Percentiles rank a stretch among this genome's conserved stretches.
Conservation (phyloP, 306 rosid genomes). For the Vigna reflexopilosa region DNA sequence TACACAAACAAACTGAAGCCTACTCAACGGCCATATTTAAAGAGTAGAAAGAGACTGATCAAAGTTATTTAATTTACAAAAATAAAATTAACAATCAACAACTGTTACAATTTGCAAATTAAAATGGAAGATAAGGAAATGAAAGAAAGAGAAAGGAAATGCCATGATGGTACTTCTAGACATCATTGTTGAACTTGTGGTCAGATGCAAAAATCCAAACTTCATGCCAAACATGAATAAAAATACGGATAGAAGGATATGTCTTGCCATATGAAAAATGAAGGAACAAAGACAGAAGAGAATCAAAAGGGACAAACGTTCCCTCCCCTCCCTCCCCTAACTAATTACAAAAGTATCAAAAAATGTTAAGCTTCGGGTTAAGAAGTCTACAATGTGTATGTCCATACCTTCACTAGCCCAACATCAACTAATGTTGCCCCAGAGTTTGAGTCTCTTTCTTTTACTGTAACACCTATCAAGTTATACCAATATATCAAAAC, state of each 20-base stretch:
- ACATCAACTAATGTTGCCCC: conserved; percentile 81
- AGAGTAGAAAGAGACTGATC: conserved; percentile 20
- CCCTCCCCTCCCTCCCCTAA: neutral
- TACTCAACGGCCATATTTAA: conserved; percentile 25
- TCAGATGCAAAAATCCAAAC: conserved; percentile 28
- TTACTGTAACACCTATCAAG: conserved; percentile 73
- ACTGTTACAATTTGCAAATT: conserved; percentile 29
- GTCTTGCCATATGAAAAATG: conserved; percentile 19
- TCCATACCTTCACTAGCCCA: conserved; percentile 85
- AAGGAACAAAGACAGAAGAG: conserved; percentile 3
- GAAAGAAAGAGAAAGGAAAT: conserved; percentile 33
- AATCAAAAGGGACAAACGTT: neutral
- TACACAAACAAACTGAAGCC: conserved; percentile 26
- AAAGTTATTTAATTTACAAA: conserved; percentile 25
- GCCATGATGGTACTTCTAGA: conserved; percentile 4
- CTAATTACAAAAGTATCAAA: neutral
- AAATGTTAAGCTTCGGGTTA: conserved; percentile 15
- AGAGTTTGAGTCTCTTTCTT: conserved; percentile 60
- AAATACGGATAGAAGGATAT: conserved; percentile 4
- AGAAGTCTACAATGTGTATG: conserved; percentile 34
- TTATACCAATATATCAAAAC: conserved; percentile 47
- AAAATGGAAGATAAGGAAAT: conserved; percentile 32
- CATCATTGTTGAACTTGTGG: conserved; percentile 15
- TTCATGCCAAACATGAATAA: conserved; percentile 15
- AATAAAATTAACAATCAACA: conserved; percentile 24